phyloP scores from a whole-genome alignment of 2,329 filamentous ascomycete species.

The Rutstroemia sp. region DNA sequence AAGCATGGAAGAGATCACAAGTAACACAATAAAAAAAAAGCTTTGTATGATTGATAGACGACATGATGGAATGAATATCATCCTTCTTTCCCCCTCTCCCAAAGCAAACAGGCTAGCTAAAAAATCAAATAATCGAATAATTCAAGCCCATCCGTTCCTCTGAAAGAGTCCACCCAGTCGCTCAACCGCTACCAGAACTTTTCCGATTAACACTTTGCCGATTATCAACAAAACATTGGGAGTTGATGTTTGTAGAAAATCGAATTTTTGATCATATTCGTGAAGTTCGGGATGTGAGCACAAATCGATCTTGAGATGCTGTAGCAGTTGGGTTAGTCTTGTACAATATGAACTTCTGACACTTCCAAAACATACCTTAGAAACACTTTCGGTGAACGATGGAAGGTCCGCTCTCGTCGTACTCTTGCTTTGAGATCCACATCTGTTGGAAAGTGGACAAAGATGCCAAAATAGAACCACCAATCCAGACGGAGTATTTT shows the following conservation, averaged over 20 bases:
- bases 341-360: neutral
- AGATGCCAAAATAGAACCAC: slow-evolving; percentile 99
- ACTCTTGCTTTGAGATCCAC: slow-evolving; percentile 99
- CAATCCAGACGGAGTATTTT: slow-evolving; percentile 99
- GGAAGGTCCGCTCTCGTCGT: slow-evolving; percentile 98
- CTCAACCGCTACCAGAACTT: slow-evolving; percentile 30
- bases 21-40: slow-evolving; percentile 16
- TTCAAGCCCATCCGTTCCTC: slow-evolving; percentile 20
- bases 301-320: slow-evolving; percentile 22
- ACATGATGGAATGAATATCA: slow-evolving; percentile 17
- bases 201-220: slow-evolving; percentile 28
- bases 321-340: neutral
- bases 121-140: slow-evolving; percentile 1
- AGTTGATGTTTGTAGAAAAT: slow-evolving; percentile 23
- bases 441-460: slow-evolving; percentile 99
- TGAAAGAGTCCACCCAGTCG: slow-evolving; percentile 26
- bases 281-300: slow-evolving; percentile 29
- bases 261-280: slow-evolving; percentile 28
- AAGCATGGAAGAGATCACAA: neutral
- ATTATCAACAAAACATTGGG: slow-evolving; percentile 25
- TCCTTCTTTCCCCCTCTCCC: slow-evolving; percentile 22
- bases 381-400: slow-evolving; percentile 99
- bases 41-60: slow-evolving; percentile 28
- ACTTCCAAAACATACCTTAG: slow-evolving; percentile 58
- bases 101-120: slow-evolving; percentile 25